A percentile compares a stretch with the other conserved stretches of the same genome.
phyloP scores from a whole-genome alignment of 441 rosid species.

The Bocquillonia castaneifolia region DNA sequence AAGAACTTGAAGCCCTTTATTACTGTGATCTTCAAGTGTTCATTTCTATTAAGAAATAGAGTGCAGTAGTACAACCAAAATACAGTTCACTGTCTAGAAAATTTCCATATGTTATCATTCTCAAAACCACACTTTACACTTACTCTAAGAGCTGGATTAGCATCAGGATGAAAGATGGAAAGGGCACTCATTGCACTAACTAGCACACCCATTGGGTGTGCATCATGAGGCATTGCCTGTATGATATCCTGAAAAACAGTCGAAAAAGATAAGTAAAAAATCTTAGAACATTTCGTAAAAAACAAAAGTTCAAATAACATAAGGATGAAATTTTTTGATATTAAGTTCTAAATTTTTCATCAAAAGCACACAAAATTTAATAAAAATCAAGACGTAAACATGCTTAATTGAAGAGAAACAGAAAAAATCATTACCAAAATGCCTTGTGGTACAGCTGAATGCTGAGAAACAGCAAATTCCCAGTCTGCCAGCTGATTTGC shows the following conservation, averaged over 20 bases:
- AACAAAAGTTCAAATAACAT: slow-evolving; percentile 2
- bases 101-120: not conserved
- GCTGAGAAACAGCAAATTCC: slow-evolving; percentile 91
- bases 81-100: not conserved
- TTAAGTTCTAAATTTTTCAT: not conserved
- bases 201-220: slow-evolving; percentile 97
- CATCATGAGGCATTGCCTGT: slow-evolving; percentile 97
- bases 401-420: not conserved
- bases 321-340: not conserved
- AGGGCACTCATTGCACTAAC: slow-evolving; percentile 96
- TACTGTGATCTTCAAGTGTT: not conserved
- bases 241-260: slow-evolving; percentile 65
- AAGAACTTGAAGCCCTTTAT: not conserved
- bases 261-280: not conserved
- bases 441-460: slow-evolving; percentile 96
- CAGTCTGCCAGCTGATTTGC: slow-evolving; percentile 79
- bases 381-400: not conserved
- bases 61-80: not conserved
- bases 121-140: slow-evolving; percentile 25
- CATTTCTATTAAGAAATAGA: not conserved
- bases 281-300: not conserved
- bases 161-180: slow-evolving; percentile 95
- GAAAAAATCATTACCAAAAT: slow-evolving; percentile 52
- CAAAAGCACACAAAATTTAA: not conserved
- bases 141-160: slow-evolving; percentile 95